Evolutionary conservation across 768 basidiomycete genomes (phyloP).

Genomic region (Stropharia rugosoannulata): DNA sequence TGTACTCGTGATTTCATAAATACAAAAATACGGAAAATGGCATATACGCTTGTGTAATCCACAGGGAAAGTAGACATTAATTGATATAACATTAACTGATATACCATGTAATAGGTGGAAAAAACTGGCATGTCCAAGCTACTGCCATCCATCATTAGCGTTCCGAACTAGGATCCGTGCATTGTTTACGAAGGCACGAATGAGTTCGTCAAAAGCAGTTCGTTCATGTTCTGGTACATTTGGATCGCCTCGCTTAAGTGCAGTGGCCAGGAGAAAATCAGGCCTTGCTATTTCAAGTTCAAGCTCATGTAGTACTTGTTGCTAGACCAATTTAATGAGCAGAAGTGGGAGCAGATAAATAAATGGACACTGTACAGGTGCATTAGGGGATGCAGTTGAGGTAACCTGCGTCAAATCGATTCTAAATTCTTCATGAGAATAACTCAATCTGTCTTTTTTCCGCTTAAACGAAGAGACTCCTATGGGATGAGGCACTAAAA

Average conservation of each 20-base stretch:
- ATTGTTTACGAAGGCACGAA: constrained; percentile 92
- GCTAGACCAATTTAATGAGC: constrained; percentile 28
- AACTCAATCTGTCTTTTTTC: constrained; percentile 89
- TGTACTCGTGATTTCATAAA: background rate
- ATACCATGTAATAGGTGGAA: background rate
- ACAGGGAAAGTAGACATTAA: background rate
- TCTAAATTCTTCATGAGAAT: constrained; percentile 88
- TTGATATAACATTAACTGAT: background rate
- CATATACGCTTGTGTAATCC: too few relatives aligned
- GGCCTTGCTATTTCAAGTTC: constrained; percentile 86
- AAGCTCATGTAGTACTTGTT: constrained; percentile 77
- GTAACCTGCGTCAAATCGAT: constrained; percentile 95
- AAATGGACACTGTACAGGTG: constrained; percentile 43
- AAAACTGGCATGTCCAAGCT: background rate
- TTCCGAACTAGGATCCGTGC: constrained; percentile 87
- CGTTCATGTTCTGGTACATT: constrained; percentile 61
- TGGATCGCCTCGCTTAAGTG: constrained; percentile 63
- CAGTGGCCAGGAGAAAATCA: constrained; percentile 67
- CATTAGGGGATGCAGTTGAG: constrained; percentile 43
- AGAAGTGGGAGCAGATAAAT: constrained; percentile 1
- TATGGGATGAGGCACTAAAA: constrained; percentile 64
- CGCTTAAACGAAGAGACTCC: constrained; percentile 62
- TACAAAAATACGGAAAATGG: too few relatives aligned
- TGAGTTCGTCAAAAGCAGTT: constrained; percentile 84
- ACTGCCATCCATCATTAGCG: constrained; percentile 27